Conservation (phyloP, 2,329 filamentous ascomycete genomes). For the Beauveria medogensis region DNA sequence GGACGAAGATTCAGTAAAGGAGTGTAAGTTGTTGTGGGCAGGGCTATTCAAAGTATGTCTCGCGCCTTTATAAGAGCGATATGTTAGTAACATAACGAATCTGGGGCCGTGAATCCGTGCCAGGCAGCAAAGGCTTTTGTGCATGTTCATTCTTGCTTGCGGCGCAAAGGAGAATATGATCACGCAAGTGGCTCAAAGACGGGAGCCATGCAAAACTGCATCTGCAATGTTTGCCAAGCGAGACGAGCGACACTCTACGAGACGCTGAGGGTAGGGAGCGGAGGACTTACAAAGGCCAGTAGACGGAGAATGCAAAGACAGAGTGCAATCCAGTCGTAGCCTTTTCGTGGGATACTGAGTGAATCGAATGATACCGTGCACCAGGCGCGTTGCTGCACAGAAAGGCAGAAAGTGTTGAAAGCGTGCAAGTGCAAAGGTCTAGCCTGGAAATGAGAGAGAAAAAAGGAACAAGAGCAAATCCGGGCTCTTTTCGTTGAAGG, state of each 20-base stretch:
- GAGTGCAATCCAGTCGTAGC: background rate
- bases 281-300: background rate
- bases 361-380: conserved; percentile 14
- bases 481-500: conserved; percentile 1
- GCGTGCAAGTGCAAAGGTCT: conserved; percentile 26
- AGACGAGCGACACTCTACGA: background rate
- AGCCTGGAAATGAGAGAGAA: conserved; percentile 23
- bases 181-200: background rate
- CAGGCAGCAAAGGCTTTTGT: background rate
- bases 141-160: background rate
- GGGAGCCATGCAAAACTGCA: background rate
- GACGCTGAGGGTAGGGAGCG: background rate
- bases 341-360: conserved; percentile 10
- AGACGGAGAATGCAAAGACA: background rate
- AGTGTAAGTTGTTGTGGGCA: background rate
- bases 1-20: conserved; percentile 2
- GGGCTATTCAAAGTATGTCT: background rate
- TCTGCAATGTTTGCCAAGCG: background rate
- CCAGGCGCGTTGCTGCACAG: conserved; percentile 18
- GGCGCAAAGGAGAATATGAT: background rate
- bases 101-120: background rate
- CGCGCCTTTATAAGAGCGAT: background rate
- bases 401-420: conserved; percentile 12
- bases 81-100: background rate
- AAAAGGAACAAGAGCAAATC: background rate